phyloP scores from a whole-genome alignment of 768 basidiomycete species.

The Psilocybe subaeruginosa region DNA sequence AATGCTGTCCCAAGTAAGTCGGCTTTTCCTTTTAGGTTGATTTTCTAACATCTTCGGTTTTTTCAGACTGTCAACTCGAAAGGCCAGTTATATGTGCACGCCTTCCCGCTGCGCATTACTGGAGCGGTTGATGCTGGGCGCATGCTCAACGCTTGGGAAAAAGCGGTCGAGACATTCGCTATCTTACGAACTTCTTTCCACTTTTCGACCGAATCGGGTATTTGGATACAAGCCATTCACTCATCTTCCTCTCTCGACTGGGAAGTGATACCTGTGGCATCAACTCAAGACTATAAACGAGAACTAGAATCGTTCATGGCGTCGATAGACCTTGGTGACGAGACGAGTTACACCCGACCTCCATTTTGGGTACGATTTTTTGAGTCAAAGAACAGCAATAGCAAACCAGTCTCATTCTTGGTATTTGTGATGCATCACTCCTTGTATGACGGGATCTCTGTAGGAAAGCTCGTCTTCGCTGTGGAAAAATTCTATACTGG shows the following conservation, averaged over 20 bases:
- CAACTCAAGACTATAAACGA: slow-evolving; percentile 20
- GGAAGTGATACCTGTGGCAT: slow-evolving; percentile 18
- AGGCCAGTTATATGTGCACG: slow-evolving; percentile 33
- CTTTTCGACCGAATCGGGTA: slow-evolving; percentile 36
- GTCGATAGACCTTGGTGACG: slow-evolving; percentile 24
- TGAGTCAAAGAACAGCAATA: slow-evolving; percentile 3
- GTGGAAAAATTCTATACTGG: slow-evolving; percentile 35
- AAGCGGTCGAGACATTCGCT: slow-evolving; percentile 30
- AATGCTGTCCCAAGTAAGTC: slow-evolving; percentile 49
- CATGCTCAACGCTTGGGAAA: slow-evolving; percentile 40
- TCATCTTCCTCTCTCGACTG: slow-evolving; percentile 23
- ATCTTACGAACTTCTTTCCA: slow-evolving; percentile 54
- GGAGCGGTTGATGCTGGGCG: slow-evolving; percentile 24
- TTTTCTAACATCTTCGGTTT: not conserved
- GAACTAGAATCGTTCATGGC: slow-evolving; percentile 20
- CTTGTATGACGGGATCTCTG: slow-evolving; percentile 48
- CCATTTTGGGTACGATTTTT: slow-evolving; percentile 36
- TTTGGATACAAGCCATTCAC: slow-evolving; percentile 37
- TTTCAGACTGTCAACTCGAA: slow-evolving; percentile 31
- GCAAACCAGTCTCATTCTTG: slow-evolving; percentile 22
- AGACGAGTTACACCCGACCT: slow-evolving; percentile 25
- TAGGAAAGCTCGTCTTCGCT: slow-evolving; percentile 35
- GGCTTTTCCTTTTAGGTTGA: not conserved
- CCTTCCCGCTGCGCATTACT: slow-evolving; percentile 30
- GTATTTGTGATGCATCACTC: slow-evolving; percentile 51